phyloP scores from a whole-genome alignment of 345 rosid genomes.

The Chamaenerion angustifolium region DNA sequence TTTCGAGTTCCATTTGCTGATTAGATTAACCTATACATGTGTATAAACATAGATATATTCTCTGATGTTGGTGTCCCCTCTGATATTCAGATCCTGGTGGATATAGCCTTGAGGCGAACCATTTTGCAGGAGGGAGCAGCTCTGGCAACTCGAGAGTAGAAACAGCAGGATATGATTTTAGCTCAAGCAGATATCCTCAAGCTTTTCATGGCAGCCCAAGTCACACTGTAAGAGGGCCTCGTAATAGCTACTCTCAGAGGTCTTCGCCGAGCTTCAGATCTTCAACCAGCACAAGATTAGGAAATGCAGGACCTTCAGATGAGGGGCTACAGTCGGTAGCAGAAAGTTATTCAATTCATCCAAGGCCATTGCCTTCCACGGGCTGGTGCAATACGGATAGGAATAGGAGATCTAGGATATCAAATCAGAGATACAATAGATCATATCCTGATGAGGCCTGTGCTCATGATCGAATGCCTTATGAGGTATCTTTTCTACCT shows the following conservation, averaged over 20 bases:
- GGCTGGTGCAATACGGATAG: conserved; percentile 52
- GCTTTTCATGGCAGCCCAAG: conserved; percentile 30
- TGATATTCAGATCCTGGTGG: conserved; percentile 41
- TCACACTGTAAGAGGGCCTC: conserved; percentile 37
- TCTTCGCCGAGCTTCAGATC: conserved; percentile 47
- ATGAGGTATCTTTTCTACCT: conserved; percentile 35
- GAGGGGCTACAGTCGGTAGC: conserved; percentile 36
- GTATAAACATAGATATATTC: not conserved
- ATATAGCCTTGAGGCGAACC: conserved; percentile 34
- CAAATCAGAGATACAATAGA: conserved; percentile 39
- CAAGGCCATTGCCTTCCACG: conserved; percentile 31
- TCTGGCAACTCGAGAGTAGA: conserved; percentile 27
- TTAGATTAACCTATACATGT: not conserved
- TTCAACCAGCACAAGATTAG: conserved; percentile 30
- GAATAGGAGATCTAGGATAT: conserved; percentile 52
- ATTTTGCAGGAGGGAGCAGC: conserved; percentile 26
- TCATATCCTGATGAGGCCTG: conserved; percentile 35
- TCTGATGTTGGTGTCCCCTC: not conserved
- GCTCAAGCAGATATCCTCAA: conserved; percentile 39
- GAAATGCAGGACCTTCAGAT: conserved; percentile 37
- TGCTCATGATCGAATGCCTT: conserved; percentile 36
- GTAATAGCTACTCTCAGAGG: conserved; percentile 41
- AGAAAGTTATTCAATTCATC: conserved; percentile 53
- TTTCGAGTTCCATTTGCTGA: not conserved
- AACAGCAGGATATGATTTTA: conserved; percentile 27